These are phyloP conservation scores for Cubamyces sp. DNA, from an alignment of 768 basidiomycete species.

Conservation along the genomic window DNA sequence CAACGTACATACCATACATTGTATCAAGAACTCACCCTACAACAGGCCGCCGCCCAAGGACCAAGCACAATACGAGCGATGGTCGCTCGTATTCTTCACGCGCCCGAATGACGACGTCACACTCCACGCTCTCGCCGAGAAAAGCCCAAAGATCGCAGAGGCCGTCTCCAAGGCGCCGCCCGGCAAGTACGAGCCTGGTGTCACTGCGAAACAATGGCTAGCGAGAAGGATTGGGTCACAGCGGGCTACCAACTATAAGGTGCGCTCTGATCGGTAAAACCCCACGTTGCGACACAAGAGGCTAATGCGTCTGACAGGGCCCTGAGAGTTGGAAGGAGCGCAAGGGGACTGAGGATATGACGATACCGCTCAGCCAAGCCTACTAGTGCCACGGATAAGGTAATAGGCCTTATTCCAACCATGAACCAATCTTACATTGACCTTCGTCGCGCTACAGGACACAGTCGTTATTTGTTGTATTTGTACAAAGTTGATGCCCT, in stretches of 20 bases:
- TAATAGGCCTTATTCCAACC: too few relatives aligned
- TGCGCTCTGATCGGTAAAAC: neutral
- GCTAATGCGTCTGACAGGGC: constrained; percentile 14
- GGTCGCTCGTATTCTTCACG: constrained; percentile 73
- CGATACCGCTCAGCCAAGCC: neutral
- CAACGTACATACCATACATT: neutral
- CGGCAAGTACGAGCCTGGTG: constrained; percentile 40
- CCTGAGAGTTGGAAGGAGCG: constrained; percentile 31
- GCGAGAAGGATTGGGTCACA: constrained; percentile 38
- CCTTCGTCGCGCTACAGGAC: neutral
- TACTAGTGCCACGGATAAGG: too few relatives aligned
- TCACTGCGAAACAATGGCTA: constrained; percentile 48
- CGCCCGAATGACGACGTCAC: constrained; percentile 58
- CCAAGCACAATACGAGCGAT: constrained; percentile 57
- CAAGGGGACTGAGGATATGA: constrained; percentile 29
- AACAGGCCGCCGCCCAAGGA: constrained; percentile 55
- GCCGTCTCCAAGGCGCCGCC: constrained; percentile 38
- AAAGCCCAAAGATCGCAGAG: constrained; percentile 54
- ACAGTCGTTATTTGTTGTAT: too few relatives aligned
- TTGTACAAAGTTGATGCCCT: too few relatives aligned
- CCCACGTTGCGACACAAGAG: too few relatives aligned
- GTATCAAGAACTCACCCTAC: neutral
- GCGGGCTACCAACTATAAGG: neutral
- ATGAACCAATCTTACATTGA: too few relatives aligned
- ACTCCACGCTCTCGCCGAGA: constrained; percentile 54